Percentiles rank a stretch among this genome's conserved stretches.
Evolutionary conservation across 805 yeast genomes (phyloP).

Genomic region (Priceomyces melissophilus): DNA sequence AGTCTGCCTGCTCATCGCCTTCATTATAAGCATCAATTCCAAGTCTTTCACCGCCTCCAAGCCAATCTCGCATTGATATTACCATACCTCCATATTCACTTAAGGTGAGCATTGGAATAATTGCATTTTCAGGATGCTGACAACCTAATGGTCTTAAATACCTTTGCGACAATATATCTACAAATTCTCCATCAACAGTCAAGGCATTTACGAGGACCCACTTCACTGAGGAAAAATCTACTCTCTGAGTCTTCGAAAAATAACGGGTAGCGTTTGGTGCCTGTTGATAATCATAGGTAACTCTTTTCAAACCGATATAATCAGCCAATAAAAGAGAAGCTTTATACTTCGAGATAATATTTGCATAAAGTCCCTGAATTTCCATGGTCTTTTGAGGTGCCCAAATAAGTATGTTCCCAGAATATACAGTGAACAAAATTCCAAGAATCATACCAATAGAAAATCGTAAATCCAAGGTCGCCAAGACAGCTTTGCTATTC

Average conservation of each 20-base stretch:
- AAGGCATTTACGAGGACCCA: slow-evolving; percentile 90
- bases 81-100: slow-evolving; percentile 97
- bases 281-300: slow-evolving; percentile 87
- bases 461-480: slow-evolving; percentile 40
- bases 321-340: slow-evolving; percentile 80
- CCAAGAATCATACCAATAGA: slow-evolving; percentile 88
- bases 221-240: slow-evolving; percentile 73
- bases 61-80: slow-evolving; percentile 87
- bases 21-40: slow-evolving; percentile 42
- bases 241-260: slow-evolving; percentile 67
- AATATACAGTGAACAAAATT: slow-evolving; percentile 70
- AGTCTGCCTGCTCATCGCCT: slow-evolving; percentile 25
- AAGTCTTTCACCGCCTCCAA: slow-evolving; percentile 63
- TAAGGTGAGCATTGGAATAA: slow-evolving; percentile 84
- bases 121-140: slow-evolving; percentile 64
- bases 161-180: slow-evolving; percentile 81
- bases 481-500: slow-evolving; percentile 51
- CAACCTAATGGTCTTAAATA: slow-evolving; percentile 93
- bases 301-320: slow-evolving; percentile 83
- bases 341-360: slow-evolving; percentile 63
- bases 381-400: slow-evolving; percentile 71
- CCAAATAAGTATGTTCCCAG: slow-evolving; percentile 82
- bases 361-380: slow-evolving; percentile 83
- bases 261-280: slow-evolving; percentile 83
- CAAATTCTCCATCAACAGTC: slow-evolving; percentile 89